These are phyloP conservation scores for Echria macrotheca DNA, from an alignment of 495 filamentous ascomycete genomes.

Conservation along the genomic window DNA sequence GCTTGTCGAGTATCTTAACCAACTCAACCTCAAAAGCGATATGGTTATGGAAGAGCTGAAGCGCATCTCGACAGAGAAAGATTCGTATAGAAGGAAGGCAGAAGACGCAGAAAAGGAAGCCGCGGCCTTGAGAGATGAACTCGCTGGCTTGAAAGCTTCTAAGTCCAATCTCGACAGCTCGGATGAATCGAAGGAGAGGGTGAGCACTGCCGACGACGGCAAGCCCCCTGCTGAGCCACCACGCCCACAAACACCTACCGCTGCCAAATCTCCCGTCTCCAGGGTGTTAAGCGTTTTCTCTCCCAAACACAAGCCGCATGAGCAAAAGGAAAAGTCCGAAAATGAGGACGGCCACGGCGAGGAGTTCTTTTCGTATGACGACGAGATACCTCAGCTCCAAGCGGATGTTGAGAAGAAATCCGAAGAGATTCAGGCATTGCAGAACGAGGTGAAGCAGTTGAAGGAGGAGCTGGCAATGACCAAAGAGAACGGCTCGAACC, in stretches of 20 bases:
- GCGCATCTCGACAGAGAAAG: constrained; percentile 73
- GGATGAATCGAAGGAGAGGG: constrained; percentile 11
- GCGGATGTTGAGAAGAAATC: constrained; percentile 49
- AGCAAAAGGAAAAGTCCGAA: constrained; percentile 38
- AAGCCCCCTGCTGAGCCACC: constrained; percentile 7
- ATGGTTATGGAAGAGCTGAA: constrained; percentile 93
- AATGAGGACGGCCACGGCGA: constrained; percentile 55
- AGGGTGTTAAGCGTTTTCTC: constrained; percentile 42
- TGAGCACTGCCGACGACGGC: not conserved
- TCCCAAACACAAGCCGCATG: constrained; percentile 38
- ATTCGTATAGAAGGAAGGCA: constrained; percentile 70
- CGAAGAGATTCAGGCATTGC: constrained; percentile 36
- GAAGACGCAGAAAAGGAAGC: constrained; percentile 63
- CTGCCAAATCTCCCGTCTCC: constrained; percentile 34
- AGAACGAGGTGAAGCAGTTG: constrained; percentile 30
- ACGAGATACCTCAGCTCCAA: constrained; percentile 62
- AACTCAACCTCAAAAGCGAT: constrained; percentile 76
- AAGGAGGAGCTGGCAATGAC: constrained; percentile 42
- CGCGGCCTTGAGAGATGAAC: constrained; percentile 45
- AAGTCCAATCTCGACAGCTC: constrained; percentile 23
- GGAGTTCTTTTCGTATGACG: constrained; percentile 84
- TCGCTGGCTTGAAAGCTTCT: constrained; percentile 26
- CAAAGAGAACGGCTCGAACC: constrained; percentile 59
- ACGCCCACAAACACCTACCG: constrained; percentile 16
- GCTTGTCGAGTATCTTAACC: constrained; percentile 89